Evolutionary conservation across 768 basidiomycete species (phyloP).

Genomic region (Rubroboletus satanas): DNA sequence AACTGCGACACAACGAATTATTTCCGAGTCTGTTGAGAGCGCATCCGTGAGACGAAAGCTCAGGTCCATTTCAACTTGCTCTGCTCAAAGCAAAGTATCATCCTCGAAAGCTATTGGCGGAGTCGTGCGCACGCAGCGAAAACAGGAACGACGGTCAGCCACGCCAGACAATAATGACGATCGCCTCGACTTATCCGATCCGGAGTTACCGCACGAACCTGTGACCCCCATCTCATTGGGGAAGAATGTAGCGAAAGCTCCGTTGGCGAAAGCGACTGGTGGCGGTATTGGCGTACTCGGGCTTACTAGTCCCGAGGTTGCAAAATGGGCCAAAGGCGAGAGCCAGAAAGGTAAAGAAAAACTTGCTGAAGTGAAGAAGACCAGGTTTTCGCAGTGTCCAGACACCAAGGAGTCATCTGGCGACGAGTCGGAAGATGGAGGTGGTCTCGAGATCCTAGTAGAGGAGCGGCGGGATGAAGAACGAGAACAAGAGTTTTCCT

Average conservation of each 20-base stretch:
- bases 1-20: conserved; percentile 11
- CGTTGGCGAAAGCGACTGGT: neutral
- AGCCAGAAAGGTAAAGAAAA: conserved; percentile 30
- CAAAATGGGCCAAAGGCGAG: conserved; percentile 47
- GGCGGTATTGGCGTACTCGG: conserved; percentile 36
- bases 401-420: conserved; percentile 26
- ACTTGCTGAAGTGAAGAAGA: conserved; percentile 35
- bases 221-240: conserved; percentile 31
- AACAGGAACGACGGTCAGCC: conserved; percentile 8
- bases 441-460: neutral
- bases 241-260: conserved; percentile 19
- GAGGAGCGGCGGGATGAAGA: conserved; percentile 19
- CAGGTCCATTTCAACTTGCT: neutral
- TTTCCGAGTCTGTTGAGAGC: conserved; percentile 17
- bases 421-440: conserved; percentile 9
- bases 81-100: conserved; percentile 1
- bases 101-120: conserved; percentile 5
- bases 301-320: conserved; percentile 52
- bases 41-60: conserved; percentile 6
- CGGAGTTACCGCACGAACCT: conserved; percentile 31
- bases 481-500: conserved; percentile 37
- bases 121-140: neutral
- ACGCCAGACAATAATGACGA: conserved; percentile 16
- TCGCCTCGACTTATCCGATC: conserved; percentile 22
- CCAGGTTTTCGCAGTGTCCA: conserved; percentile 39